Evolutionary conservation across 208 protist species (phyloP).

Genomic region (Leishmania mexicana): DNA sequence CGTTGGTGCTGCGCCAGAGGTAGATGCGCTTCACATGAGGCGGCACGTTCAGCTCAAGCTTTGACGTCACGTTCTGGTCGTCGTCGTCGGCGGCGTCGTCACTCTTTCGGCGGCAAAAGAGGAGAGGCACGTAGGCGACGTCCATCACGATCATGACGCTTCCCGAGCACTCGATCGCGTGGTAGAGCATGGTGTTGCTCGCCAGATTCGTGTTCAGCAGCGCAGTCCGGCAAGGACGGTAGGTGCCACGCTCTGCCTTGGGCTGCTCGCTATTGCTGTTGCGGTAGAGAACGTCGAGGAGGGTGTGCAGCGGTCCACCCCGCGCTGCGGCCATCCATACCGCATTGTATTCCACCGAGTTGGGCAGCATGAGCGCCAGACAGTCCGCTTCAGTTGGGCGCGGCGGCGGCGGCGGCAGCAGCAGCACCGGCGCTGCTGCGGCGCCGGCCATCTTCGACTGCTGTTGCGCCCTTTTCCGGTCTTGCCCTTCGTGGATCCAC

Average conservation of each 20-base stretch:
- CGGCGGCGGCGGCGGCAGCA: not conserved
- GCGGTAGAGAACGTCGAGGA: slow-evolving; percentile 49
- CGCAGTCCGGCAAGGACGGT: slow-evolving; percentile 54
- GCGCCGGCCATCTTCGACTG: not conserved
- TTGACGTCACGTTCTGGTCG: not conserved
- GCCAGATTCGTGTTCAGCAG: slow-evolving; percentile 70
- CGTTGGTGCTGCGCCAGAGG: slow-evolving; percentile 47
- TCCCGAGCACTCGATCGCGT: slow-evolving; percentile 42
- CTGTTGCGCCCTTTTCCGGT: not conserved
- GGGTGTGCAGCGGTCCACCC: slow-evolving; percentile 42
- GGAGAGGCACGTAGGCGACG: slow-evolving; percentile 38
- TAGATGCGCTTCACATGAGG: slow-evolving; percentile 49
- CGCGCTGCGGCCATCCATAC: slow-evolving; percentile 51
- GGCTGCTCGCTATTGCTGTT: slow-evolving; percentile 25
- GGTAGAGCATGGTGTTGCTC: slow-evolving; percentile 56
- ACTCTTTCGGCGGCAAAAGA: slow-evolving; percentile 33
- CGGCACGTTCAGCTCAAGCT: slow-evolving; percentile 37
- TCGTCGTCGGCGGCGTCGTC: slow-evolving; percentile 1
- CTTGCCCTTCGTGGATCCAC: slow-evolving; percentile 27
- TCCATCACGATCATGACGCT: slow-evolving; percentile 46
- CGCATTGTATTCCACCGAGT: slow-evolving; percentile 61
- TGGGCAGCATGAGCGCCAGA: slow-evolving; percentile 61
- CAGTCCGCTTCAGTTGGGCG: slow-evolving; percentile 24
- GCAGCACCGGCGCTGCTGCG: not conserved
- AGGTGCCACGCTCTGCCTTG: slow-evolving; percentile 15